Conservation (phyloP, 768 basidiomycete species). For the Termitomyces heimii region DNA sequence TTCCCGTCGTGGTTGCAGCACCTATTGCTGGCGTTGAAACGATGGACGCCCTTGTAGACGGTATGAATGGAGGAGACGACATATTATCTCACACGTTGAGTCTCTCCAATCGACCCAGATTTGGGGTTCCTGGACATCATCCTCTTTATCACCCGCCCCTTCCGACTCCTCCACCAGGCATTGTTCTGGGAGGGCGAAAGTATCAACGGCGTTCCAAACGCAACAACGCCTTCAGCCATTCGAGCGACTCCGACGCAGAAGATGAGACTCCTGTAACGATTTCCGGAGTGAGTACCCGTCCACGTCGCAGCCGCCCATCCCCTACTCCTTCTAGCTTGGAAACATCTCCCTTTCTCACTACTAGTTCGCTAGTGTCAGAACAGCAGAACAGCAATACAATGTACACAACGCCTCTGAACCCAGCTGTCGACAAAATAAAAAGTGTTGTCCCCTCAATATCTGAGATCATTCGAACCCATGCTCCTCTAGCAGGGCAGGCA, state of each 20-base stretch:
- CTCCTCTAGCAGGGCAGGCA: conserved; percentile 50
- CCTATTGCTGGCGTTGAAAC: conserved; percentile 76
- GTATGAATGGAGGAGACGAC: conserved; percentile 78
- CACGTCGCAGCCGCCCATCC: conserved; percentile 26
- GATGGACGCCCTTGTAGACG: conserved; percentile 85
- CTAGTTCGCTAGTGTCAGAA: conserved; percentile 9
- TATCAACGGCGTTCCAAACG: conserved; percentile 24
- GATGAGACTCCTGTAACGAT: conserved; percentile 26
- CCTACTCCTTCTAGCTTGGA: conserved; percentile 22
- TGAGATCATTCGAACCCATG: conserved; percentile 80
- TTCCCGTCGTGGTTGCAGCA: conserved; percentile 68
- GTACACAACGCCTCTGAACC: conserved; percentile 8
- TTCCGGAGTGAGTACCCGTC: conserved; percentile 24
- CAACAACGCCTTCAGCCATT: conserved; percentile 18
- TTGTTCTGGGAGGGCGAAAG: conserved; percentile 57
- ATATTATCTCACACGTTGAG: conserved; percentile 33
- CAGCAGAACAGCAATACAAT: conserved; percentile 6
- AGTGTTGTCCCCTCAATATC: conserved; percentile 74
- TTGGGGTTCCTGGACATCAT: conserved; percentile 56
- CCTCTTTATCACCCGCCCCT: conserved; percentile 80
- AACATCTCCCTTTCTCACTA: conserved; percentile 8
- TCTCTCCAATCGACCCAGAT: conserved; percentile 43
- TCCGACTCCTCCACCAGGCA: conserved; percentile 77
- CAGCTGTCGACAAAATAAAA: conserved; percentile 29
- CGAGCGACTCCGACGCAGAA: conserved; percentile 48